These are phyloP conservation scores for Mycena maculata DNA, from an alignment of 768 basidiomycete genomes.

Conservation along the genomic window DNA sequence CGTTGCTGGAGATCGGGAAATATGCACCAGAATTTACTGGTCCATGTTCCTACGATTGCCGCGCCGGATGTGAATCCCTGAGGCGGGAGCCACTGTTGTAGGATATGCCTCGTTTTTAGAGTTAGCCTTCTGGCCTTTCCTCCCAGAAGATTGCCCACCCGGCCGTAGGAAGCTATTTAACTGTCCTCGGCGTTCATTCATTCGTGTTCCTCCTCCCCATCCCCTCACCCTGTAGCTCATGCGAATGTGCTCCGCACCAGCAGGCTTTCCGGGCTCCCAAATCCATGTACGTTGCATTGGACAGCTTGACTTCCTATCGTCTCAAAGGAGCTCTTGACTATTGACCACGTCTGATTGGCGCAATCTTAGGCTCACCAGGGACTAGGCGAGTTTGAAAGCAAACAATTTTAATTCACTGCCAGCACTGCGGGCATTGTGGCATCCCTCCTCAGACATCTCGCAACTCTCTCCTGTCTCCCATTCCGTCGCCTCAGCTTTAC, in stretches of 20 bases:
- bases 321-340: background rate
- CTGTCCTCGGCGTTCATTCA: constrained; percentile 12
- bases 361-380: background rate
- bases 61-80: background rate
- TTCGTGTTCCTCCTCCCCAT: constrained; percentile 13
- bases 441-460: background rate
- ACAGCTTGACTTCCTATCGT: background rate
- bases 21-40: too few species aligned
- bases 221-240: constrained; percentile 4
- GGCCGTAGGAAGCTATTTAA: constrained; percentile 21
- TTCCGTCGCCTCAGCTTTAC: background rate
- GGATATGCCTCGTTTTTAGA: constrained; percentile 13
- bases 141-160: background rate
- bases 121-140: constrained; percentile 2
- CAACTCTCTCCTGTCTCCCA: background rate
- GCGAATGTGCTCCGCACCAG: constrained; percentile 8
- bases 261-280: constrained; percentile 17
- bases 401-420: background rate
- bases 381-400: background rate
- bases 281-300: background rate
- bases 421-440: too few species aligned
- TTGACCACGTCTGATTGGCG: constrained; percentile 4
- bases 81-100: background rate
- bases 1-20: too few species aligned
- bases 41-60: too few species aligned